Evolutionary conservation across 2,329 filamentous ascomycete genomes (phyloP), one percentile per base, ranked within the genome.

Genomic region (Diaporthe velutina): DNA sequence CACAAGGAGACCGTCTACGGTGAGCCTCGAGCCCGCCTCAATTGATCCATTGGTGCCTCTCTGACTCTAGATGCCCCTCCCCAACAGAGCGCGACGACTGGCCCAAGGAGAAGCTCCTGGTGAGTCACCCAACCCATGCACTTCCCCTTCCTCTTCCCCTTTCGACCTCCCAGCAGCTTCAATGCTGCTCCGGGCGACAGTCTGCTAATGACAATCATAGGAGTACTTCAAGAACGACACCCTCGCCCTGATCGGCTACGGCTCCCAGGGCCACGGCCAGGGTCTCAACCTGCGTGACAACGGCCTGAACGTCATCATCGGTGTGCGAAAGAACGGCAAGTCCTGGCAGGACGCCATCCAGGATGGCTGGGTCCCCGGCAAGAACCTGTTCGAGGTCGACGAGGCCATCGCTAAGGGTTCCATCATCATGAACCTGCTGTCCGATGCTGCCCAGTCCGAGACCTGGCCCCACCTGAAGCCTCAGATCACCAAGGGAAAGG

Each of bases 141-240:
- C 33, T 25, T 9, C 61, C 64, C 19, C 30, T 45, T 35, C 40
- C 54, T 8, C 19, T 8, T 17, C 50, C n/a, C 22, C 67, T 7
- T 25, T 10, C 54, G 13, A 66, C 58, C 64, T 67, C 50, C 74
- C 45, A 35, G 54, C 58, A 28, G 45, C 30, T 8, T 25, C 61
- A 33, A 73, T 52, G 66, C n/a, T 45, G 70, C 80, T 78, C 71
- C 71, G 74, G 50, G 70, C 76, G 52, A 61, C 52, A 60, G 74
- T 28, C 25, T 74, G 45, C 58, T 71, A 58, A 76, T 75, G 28
- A 75, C 54, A 22, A 54, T 35, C 22, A 30, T 80, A 98, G 94
- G 95, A 98, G 79, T 99, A 96, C 93, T 99, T 99, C 94, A 98
- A 98, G 92, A 92, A 99, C 89, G 97, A 99, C 88, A 98, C 96